Conservation (phyloP, 2,329 filamentous ascomycete genomes). For the Paradendryphiella salina region DNA sequence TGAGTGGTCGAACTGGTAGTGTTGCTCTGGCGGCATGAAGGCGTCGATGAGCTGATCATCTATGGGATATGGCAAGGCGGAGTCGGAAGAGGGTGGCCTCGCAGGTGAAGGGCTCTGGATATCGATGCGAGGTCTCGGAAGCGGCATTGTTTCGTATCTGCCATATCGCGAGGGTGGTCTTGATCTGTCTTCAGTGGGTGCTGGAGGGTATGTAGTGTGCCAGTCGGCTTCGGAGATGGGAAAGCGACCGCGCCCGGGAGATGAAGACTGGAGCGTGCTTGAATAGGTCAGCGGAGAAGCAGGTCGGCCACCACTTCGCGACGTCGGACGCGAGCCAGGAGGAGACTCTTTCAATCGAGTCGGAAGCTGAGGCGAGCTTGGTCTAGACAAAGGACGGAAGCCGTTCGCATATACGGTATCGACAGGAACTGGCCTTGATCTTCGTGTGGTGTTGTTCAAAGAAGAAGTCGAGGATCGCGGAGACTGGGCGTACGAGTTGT, state of each 20-base stretch:
- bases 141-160: conserved; percentile 37
- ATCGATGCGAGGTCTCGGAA: conserved; percentile 39
- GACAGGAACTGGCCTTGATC: conserved; percentile 23
- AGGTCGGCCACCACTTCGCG: conserved; percentile 31
- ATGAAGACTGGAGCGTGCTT: conserved; percentile 20
- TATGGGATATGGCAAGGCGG: conserved; percentile 51
- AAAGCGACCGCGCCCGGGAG: conserved; percentile 26
- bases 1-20: conserved; percentile 47
- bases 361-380: conserved; percentile 39
- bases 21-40: conserved; percentile 51
- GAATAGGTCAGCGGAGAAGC: conserved; percentile 35
- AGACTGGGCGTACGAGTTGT: conserved; percentile 32
- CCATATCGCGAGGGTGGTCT: conserved; percentile 34
- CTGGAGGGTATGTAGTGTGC: conserved; percentile 39
- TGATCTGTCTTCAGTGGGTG: conserved; percentile 27
- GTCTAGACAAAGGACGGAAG: conserved; percentile 27
- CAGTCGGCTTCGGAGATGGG: conserved; percentile 32
- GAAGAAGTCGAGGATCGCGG: conserved; percentile 41
- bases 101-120: conserved; percentile 40
- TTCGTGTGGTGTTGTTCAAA: conserved; percentile 25
- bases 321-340: conserved; percentile 33
- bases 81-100: conserved; percentile 27
- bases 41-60: conserved; percentile 45
- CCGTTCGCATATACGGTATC: conserved; percentile 23
- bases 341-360: conserved; percentile 31